Evolutionary conservation across 2,329 filamentous ascomycete genomes (phyloP), one percentile per base, ranked within the genome.

Genomic region (Cladosporium sp.): DNA sequence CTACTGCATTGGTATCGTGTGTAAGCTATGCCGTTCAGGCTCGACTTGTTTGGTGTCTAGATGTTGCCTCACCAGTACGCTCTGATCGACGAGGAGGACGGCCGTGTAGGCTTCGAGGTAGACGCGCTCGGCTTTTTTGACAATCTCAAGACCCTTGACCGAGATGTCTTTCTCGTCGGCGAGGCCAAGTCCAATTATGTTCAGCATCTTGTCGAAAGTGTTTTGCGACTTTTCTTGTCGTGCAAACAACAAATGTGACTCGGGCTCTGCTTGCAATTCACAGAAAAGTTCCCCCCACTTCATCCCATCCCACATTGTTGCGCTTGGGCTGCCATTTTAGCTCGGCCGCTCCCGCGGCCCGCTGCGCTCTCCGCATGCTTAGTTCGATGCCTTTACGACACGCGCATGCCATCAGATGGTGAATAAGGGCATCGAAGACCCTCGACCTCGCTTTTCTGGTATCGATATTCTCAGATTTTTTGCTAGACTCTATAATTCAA

Each of bases 51-150:
- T n/a, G 2, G 36, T 30, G 15, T 22, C 15, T 19, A 8, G 18
- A 24, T n/a, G 17, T 30, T 30, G 56, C 47, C 62, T 59, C 74
- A 86, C 83, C 71, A 86, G 70, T 69, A 78, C 80, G 57, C 79
- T 77, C 70, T 93, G 89, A 64, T 95, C 86, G 22, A 97, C 91
- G 38, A 97, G 84, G 32, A 99, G 80, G 63, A 99, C 91, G 65
- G 89, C 93, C 17, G 93, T 99, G 74, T 99, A 99, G 19, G 93
- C 90, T 72, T 99, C 93, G 18, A 99, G 85, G 67, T 99, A 99
- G 56, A 99, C 92, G 45, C 92, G 80, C 47, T 89, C 83, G 30
- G 90, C 91, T 66, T 82, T 88, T 70, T 89, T 92, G 54, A 96
- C 90, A 50, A 96, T 79, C 64, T 96, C 90, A 12, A 99, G 80